phyloP scores from a whole-genome alignment of 441 rosid genomes.

The Metrosideros polymorpha region DNA sequence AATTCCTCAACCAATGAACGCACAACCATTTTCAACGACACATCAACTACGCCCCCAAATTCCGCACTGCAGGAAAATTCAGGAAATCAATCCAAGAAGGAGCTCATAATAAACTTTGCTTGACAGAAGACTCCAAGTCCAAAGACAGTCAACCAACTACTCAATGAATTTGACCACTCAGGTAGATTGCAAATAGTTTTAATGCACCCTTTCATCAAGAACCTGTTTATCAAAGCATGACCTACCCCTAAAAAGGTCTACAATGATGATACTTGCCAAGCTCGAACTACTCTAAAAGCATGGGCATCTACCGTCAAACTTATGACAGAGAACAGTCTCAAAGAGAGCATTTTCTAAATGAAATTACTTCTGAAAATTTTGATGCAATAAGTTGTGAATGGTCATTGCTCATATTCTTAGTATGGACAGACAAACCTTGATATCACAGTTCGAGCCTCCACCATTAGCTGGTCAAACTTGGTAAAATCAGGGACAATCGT shows the following conservation, averaged over 20 bases:
- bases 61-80: constrained; percentile 41
- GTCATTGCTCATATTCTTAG: not conserved
- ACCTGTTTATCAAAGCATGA: not conserved
- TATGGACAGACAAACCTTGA: constrained; percentile 34
- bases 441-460: constrained; percentile 62
- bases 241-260: not conserved
- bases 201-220: not conserved
- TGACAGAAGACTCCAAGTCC: not conserved
- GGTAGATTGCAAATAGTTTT: not conserved
- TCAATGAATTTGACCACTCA: not conserved
- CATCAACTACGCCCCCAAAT: constrained; percentile 34
- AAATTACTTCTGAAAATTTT: not conserved
- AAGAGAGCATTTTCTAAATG: not conserved
- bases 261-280: not conserved
- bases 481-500: constrained; percentile 16
- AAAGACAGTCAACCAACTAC: not conserved
- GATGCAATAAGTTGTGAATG: not conserved
- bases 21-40: constrained; percentile 40
- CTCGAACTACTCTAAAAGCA: not conserved
- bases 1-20: constrained; percentile 41
- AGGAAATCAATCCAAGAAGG: not conserved
- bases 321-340: not conserved
- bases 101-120: not conserved
- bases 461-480: constrained; percentile 77
- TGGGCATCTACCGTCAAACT: not conserved